Conservation (phyloP, 2,329 filamentous ascomycete species). For the Mariannaea elegans region DNA sequence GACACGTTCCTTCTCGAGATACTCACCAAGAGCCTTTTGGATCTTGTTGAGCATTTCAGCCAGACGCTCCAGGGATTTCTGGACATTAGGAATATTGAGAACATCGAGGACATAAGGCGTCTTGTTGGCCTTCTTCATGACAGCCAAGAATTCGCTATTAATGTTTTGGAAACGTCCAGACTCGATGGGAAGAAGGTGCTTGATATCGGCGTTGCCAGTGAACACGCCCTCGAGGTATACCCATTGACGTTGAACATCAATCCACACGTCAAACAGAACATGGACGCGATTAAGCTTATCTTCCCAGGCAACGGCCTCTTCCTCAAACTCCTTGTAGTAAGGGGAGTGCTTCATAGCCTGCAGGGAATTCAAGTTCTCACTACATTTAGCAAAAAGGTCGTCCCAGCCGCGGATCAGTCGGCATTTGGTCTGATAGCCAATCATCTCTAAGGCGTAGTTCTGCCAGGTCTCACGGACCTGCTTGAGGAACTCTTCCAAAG, state of each 20-base stretch:
- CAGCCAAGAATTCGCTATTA: slow-evolving; percentile 97
- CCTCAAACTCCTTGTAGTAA: slow-evolving; percentile 99
- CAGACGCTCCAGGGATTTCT: slow-evolving; percentile 93
- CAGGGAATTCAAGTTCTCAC: slow-evolving; percentile 95
- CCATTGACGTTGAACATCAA: slow-evolving; percentile 99
- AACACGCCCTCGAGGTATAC: slow-evolving; percentile 99
- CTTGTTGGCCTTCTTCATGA: slow-evolving; percentile 99
- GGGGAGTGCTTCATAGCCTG: slow-evolving; percentile 99
- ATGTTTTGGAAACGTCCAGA: slow-evolving; percentile 98
- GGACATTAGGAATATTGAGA: slow-evolving; percentile 92
- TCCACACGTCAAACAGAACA: slow-evolving; percentile 99
- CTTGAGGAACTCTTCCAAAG: slow-evolving; percentile 94
- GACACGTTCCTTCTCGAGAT: slow-evolving; percentile 95
- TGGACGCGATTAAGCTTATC: slow-evolving; percentile 98
- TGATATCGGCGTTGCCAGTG: slow-evolving; percentile 98
- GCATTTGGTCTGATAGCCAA: slow-evolving; percentile 98
- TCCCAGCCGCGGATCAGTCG: slow-evolving; percentile 98
- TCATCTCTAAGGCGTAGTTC: slow-evolving; percentile 91
- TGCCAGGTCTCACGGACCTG: slow-evolving; percentile 98
- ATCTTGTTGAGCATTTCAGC: slow-evolving; percentile 99
- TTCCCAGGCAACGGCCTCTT: slow-evolving; percentile 96
- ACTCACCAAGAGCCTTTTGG: slow-evolving; percentile 97
- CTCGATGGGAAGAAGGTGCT: slow-evolving; percentile 94
- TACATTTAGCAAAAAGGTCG: slow-evolving; percentile 97
- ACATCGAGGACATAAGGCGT: slow-evolving; percentile 96